A percentile compares a stretch with the other conserved stretches of the same genome.
Evolutionary conservation across 805 yeast genomes (phyloP).

Genomic region (Cyberlindnera sargentensis): DNA sequence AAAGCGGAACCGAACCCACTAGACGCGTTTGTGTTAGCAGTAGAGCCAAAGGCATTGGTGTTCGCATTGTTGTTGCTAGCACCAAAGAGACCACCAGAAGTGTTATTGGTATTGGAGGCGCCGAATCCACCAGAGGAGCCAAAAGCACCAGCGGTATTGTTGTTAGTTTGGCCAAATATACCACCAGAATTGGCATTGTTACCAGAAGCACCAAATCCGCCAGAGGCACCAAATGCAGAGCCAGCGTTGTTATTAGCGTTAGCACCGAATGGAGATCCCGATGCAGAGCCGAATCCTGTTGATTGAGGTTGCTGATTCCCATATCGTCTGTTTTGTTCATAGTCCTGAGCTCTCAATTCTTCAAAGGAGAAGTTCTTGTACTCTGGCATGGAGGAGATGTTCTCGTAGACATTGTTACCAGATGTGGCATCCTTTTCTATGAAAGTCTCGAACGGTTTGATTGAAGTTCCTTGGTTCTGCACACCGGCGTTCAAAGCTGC

Average conservation of each 20-base stretch:
- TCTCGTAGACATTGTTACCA: constrained; percentile 56
- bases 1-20: constrained; percentile 18
- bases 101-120: constrained; percentile 2
- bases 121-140: constrained; percentile 20
- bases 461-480: constrained; percentile 59
- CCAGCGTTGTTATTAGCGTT: constrained; percentile 19
- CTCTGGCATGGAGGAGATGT: constrained; percentile 85
- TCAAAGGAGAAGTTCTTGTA: constrained; percentile 76
- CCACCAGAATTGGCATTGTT: constrained; percentile 18
- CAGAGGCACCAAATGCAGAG: constrained; percentile 14
- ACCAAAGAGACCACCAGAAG: constrained; percentile 6
- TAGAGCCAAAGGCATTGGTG: constrained; percentile 22
- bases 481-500: constrained; percentile 22
- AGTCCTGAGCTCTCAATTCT: constrained; percentile 86
- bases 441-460: constrained; percentile 60
- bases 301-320: constrained; percentile 35
- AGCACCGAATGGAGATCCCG: constrained; percentile 30
- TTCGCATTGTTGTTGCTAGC: constrained; percentile 15
- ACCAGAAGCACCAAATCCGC: constrained; percentile 28
- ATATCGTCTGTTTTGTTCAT: constrained; percentile 59
- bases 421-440: constrained; percentile 68
- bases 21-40: constrained; percentile 15
- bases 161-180: constrained; percentile 12
- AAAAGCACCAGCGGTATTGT: constrained; percentile 13
- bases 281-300: constrained; percentile 30